These are phyloP conservation scores for Cyclotella kingstonii DNA, from an alignment of 108 stramenopile genomes.

Conservation along the genomic window DNA sequence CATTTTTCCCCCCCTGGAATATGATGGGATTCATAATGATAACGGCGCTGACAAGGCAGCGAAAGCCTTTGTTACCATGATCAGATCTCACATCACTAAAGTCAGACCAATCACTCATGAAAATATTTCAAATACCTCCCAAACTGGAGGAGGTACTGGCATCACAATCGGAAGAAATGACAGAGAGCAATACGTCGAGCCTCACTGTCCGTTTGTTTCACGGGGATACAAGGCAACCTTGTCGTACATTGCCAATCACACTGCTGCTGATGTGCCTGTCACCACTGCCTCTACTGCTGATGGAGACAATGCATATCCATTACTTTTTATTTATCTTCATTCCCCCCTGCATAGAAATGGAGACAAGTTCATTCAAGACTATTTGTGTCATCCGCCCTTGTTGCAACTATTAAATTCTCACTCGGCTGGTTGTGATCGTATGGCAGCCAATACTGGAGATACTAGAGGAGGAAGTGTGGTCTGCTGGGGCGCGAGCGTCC, in stretches of 20 bases:
- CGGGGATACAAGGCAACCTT: conserved; percentile 30
- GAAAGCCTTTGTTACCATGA: conserved; percentile 51
- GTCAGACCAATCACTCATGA: conserved; percentile 15
- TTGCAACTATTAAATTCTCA: conserved; percentile 38
- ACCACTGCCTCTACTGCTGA: no score
- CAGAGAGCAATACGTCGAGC: conserved; percentile 47
- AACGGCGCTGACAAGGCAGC: conserved; percentile 62
- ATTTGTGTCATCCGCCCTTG: conserved; percentile 50
- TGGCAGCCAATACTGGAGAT: conserved; percentile 10
- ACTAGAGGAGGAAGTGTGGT: conserved; percentile 16
- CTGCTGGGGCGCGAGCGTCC: conserved; percentile 60
- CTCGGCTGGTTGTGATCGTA: no score
- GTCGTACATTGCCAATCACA: conserved; percentile 6
- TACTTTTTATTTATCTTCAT: conserved; percentile 71
- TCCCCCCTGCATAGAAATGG: conserved; percentile 62
- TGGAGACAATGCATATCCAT: no score
- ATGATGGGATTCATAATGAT: conserved; percentile 58
- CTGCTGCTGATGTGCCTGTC: conserved; percentile 7
- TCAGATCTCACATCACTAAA: conserved; percentile 31
- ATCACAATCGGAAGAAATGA: conserved; percentile 11
- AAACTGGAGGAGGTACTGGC: conserved; percentile 4
- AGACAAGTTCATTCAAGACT: conserved; percentile 43
- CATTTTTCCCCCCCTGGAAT: conserved; percentile 50
- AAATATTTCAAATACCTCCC: conserved; percentile 1
- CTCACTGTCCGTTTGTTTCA: conserved; percentile 47